Evolutionary conservation across 148 eudicot species (phyloP).

Genomic region (Vaccinium myrtillus): DNA sequence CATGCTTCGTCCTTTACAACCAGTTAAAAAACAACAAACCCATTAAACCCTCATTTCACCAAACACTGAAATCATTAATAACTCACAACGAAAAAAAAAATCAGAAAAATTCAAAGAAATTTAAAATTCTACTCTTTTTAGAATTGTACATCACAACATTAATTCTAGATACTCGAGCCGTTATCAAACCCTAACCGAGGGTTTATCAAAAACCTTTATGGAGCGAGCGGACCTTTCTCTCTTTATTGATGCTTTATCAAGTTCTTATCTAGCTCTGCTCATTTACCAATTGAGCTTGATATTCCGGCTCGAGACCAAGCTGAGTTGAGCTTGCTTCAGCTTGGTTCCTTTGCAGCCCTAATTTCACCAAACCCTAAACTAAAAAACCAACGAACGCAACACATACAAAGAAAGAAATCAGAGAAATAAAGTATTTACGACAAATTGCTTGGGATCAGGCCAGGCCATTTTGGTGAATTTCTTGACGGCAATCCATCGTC

Average conservation of each 20-base stretch:
- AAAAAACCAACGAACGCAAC: not conserved
- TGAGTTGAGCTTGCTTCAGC: not conserved
- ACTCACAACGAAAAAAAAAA: not conserved
- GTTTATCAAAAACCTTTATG: not conserved
- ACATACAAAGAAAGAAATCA: not conserved
- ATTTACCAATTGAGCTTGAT: no score
- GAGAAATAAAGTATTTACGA: constrained; percentile 38
- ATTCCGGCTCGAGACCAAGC: not conserved
- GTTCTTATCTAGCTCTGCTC: not conserved
- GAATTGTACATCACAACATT: not conserved
- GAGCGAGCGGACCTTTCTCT: not conserved
- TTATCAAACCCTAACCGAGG: not conserved
- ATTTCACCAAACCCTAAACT: constrained; percentile 11
- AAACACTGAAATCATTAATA: constrained; percentile 8
- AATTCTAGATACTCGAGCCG: not conserved
- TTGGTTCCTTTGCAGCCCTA: not conserved
- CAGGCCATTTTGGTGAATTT: constrained; percentile 87
- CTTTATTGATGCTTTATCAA: not conserved
- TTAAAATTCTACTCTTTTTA: not conserved
- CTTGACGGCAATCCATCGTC: constrained; percentile 73
- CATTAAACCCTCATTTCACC: constrained; percentile 16
- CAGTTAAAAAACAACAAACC: constrained; percentile 20
- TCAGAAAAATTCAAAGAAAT: not conserved
- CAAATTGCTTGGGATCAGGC: constrained; percentile 97
- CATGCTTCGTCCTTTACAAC: constrained; percentile 77